Evolutionary conservation across 768 basidiomycete species (phyloP), one percentile per base, ranked within the genome.

Genomic region (Collybiopsis confluens): DNA sequence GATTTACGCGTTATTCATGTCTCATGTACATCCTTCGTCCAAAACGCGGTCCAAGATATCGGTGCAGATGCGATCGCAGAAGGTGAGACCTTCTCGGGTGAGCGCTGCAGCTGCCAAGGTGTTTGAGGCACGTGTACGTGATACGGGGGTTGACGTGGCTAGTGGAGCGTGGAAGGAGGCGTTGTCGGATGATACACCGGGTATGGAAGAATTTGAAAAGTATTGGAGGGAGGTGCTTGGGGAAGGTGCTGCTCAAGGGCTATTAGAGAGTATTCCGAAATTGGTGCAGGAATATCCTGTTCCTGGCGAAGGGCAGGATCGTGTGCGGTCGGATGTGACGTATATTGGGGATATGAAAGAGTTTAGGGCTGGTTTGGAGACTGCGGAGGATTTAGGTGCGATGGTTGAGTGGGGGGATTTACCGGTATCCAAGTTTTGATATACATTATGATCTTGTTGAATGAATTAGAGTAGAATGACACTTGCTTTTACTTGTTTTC

Each of bases 11-110:
- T 70, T 97, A 45, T 93, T 92, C 78, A 69, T 78, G 38, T 70
- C 74, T 15, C 78, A 79, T 51, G 81, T 92, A 47, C 85, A 92
- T 63, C 87, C 86, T 4, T 79, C 75, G 0, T 90, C 90, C 0
- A 57, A 72, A 26, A 78, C 73, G 2, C 85, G 95, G 36, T 76
- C 88, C 13, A 98, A 98, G 70, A 71, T 93, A 48, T 92, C 94
- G 1, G 75, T 91, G 44, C 96, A 95, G 58, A 74, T 90, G 70
- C 73, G 76, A 42, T 92, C 91, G 10, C 85, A 84, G 62, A 87
- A 81, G 66, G 78, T 80, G 16, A 78, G 68, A 7, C 72, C 73
- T 3, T 77, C 76, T 62, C 82, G 76, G 57, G 77, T 93, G 64
- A 90, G 88, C 62, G 63, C 72, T 1, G 75, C 80, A 3, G 84